Evolutionary conservation across 2,329 filamentous ascomycete species (phyloP), one percentile per base, ranked within the genome.

Genomic region (Phoma sp.): DNA sequence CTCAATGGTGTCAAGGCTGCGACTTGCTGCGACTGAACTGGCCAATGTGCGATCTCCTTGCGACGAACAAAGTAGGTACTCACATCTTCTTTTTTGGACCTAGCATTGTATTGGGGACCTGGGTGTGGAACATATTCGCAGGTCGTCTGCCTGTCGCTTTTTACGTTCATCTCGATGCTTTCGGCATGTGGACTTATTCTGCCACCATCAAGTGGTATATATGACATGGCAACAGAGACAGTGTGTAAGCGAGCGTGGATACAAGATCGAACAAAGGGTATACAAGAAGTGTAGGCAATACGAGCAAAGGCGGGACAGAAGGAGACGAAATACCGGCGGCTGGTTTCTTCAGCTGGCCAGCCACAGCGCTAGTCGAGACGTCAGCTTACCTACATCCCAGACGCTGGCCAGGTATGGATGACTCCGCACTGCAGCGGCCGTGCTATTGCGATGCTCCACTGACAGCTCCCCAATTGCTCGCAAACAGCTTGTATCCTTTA

Each of bases 1-100:
- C 63, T 58, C 43, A 62, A 44, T 0, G 61, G 62, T 11, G 67
- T 71, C 7, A 69, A 43, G 1, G 24, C 38, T 25, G 60, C 59
- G 29, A 69, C 55, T 24, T 55, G 58, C 43, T 62, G 59, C 4
- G 65, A 60, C 2, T 44, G n/a, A 4, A 54, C 36, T 23, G 66
- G 62, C 61, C 64, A 62, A n/a, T 55, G 42, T 25, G 35, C 35
- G 0, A 43, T 29, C 14, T 8, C n/a, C 33, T 25, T 48, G 35
- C 9, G 11, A 13, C 41, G 14, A 45, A 25, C 11, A 36, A 49
- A 42, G n/a, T 39, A 14, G 5, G 50, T 50, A 45, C 54, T 55
- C 1, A 24, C 48, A 24, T 58, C 46, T 18, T 14, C 27, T 22
- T 52, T 9, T 37, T 52, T 60, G 10, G 24, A 25, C 25, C 49